Evolutionary conservation across 345 rosid species (phyloP).

Genomic region (Corchorus capsularis): DNA sequence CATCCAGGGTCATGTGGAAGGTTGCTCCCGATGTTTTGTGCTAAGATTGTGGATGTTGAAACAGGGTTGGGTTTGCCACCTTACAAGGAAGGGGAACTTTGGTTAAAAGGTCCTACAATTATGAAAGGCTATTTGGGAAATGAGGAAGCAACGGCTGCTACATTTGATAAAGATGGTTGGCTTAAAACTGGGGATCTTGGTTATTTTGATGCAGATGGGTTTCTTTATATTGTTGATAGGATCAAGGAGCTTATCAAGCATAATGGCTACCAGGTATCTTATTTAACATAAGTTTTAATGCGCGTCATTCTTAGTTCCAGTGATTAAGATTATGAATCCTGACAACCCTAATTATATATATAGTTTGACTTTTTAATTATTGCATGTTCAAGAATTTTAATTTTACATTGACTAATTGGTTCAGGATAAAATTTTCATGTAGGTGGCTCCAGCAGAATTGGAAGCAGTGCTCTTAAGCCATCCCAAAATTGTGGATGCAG

Average conservation of each 20-base stretch:
- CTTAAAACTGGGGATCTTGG: slow-evolving; percentile 65
- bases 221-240: slow-evolving; percentile 54
- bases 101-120: slow-evolving; percentile 51
- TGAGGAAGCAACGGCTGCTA: slow-evolving; percentile 51
- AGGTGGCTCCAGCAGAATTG: slow-evolving; percentile 74
- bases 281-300: neutral
- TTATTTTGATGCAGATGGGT: slow-evolving; percentile 58
- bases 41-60: slow-evolving; percentile 46
- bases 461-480: slow-evolving; percentile 64
- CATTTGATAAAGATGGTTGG: slow-evolving; percentile 55
- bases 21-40: slow-evolving; percentile 43
- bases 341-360: neutral
- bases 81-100: slow-evolving; percentile 46
- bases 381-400: neutral
- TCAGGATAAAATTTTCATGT: neutral
- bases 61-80: slow-evolving; percentile 47
- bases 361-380: too few relatives aligned
- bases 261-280: slow-evolving; percentile 59
- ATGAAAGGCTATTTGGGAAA: slow-evolving; percentile 56
- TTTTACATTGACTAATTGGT: neutral
- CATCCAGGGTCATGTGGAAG: slow-evolving; percentile 48
- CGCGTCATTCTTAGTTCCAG: too few relatives aligned
- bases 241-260: slow-evolving; percentile 78
- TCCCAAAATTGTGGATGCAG: slow-evolving; percentile 53
- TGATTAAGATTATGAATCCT: neutral